phyloP scores from a whole-genome alignment of 495 filamentous ascomycete genomes.

The Annulohypoxylon bovei region DNA sequence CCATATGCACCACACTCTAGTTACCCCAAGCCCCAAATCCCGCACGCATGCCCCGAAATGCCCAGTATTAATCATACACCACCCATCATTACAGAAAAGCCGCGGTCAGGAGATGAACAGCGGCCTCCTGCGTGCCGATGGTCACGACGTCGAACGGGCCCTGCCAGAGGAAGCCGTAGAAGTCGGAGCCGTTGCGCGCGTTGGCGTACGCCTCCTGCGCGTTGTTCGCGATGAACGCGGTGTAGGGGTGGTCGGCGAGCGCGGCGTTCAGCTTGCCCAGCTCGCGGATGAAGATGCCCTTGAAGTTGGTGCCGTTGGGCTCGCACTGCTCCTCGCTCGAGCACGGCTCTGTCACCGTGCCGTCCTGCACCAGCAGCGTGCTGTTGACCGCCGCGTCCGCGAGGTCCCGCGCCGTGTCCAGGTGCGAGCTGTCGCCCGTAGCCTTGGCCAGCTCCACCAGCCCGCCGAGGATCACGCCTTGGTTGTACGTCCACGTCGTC shows the following conservation, averaged over 20 bases:
- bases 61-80: not conserved
- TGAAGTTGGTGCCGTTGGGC: constrained; percentile 72
- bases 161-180: constrained; percentile 66
- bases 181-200: constrained; percentile 57
- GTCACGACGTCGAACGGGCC: constrained; percentile 59
- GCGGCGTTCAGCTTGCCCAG: constrained; percentile 63
- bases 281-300: constrained; percentile 76
- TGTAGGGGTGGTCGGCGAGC: constrained; percentile 57
- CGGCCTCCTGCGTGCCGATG: constrained; percentile 69
- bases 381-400: constrained; percentile 66
- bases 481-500: constrained; percentile 76
- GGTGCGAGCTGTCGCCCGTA: constrained; percentile 49
- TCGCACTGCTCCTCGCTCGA: constrained; percentile 62
- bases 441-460: constrained; percentile 67
- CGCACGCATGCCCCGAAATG: not conserved
- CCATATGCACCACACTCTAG: not conserved
- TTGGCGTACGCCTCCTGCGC: constrained; percentile 66
- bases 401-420: constrained; percentile 64
- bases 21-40: not conserved
- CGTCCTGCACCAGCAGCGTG: constrained; percentile 54
- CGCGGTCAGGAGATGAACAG: constrained; percentile 68
- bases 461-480: constrained; percentile 76
- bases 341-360: constrained; percentile 69
- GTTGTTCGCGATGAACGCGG: constrained; percentile 63
- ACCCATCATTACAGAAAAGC: constrained; percentile 23